Base-by-base conservation (phyloP, 2,329 filamentous ascomycete species). In the Ciborinia camelliae region DNA sequence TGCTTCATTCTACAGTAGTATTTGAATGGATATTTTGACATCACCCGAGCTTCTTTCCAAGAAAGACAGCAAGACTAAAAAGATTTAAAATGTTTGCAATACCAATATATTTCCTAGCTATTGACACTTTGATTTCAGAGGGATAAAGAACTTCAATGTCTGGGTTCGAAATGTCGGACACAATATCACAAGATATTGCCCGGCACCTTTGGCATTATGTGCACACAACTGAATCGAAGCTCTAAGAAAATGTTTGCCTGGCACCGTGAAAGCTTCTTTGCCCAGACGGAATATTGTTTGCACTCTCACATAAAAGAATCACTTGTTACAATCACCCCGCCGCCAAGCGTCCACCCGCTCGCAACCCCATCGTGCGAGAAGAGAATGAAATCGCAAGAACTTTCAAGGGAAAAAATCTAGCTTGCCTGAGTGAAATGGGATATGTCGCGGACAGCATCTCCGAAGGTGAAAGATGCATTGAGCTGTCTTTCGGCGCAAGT, bases 341-440 rank as follows among this genome's bases (percentile, higher is more conserved):
- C 55, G 41, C 43, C 28, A 47, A 41, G 55, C 55, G 41, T 47
- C 55, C 26, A 47, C 28, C 55, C 55, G 55, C 30, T 30, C 55
- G 30, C 32, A 26, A 18, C 4, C 12, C 10, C 30, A 9, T 18
- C 47, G 41, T 58, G 41, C 7, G 14, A 28, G 14, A 26, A 23
- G 4, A 58, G 41, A 58, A 58, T 58, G 41, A 58, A 47, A 58
- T 58, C 14, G 55, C 55, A 47, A 47, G 28, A 58, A 35, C 3
- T 15, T 35, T 58, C 55, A 58, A 58, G 41, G 50, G 7, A 37
- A 37, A 58, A 26, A 58, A 12, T 14, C 20, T 26, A 47, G n/a
- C 30, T 35, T 47, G 41, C 8, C n/a, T 26, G 35, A 12, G 37
- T 20, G 15, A 35, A 35, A 35, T 35, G 20, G 4, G 28, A 58